Evolutionary conservation across 2,329 filamentous ascomycete species (phyloP).

Genomic region (Dactylellina haptotyla): DNA sequence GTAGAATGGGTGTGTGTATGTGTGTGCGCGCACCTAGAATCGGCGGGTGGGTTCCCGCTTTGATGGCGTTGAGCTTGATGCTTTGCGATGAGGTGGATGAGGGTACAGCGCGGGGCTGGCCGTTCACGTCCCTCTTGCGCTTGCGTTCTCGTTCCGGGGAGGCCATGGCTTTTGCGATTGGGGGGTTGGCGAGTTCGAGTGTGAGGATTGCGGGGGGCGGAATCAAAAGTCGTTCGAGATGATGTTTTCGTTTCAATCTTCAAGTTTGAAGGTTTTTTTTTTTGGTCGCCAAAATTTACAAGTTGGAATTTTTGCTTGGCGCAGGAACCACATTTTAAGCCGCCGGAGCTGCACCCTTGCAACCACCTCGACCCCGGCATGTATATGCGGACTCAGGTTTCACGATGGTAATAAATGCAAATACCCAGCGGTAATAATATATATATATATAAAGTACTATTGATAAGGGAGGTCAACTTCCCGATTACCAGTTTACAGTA

Average conservation of each 20-base stretch:
- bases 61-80: conserved; percentile 20
- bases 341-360: background rate
- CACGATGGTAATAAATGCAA: no score
- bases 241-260: background rate
- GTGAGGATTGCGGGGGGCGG: background rate
- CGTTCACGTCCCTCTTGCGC: conserved; percentile 47
- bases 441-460: no score
- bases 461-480: background rate
- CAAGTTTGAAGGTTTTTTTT: conserved; percentile 15
- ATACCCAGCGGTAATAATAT: no score
- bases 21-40: conserved; percentile 24
- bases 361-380: background rate
- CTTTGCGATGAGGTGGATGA: conserved; percentile 9
- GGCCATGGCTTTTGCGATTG: conserved; percentile 13
- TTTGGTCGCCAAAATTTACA: conserved; percentile 3
- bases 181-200: background rate
- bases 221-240: conserved; percentile 7
- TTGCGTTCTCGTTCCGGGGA: conserved; percentile 50
- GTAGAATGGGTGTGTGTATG: background rate
- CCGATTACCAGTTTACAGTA: background rate
- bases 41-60: conserved; percentile 29
- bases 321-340: background rate
- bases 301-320: conserved; percentile 26
- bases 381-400: no score
- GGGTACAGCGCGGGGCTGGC: conserved; percentile 30